These are phyloP conservation scores for Kwoniella botswanensis DNA, from an alignment of 768 basidiomycete species.

Conservation along the genomic window DNA sequence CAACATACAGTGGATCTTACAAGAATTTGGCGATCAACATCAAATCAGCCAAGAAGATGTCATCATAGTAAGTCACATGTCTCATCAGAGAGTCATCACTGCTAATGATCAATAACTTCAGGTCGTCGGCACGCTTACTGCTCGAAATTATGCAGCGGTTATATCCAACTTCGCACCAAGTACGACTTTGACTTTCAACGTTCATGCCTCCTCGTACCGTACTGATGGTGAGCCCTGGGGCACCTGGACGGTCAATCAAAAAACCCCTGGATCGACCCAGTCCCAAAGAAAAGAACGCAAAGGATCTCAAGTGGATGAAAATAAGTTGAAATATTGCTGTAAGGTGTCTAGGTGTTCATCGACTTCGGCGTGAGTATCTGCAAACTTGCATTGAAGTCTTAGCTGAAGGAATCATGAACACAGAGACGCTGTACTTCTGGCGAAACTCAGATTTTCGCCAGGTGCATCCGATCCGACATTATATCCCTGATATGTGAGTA, in stretches of 20 bases:
- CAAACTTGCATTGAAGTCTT: background rate
- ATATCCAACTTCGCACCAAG: conserved; percentile 62
- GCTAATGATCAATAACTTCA: conserved; percentile 36
- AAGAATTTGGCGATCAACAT: conserved; percentile 62
- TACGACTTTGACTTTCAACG: conserved; percentile 64
- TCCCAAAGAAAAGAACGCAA: background rate
- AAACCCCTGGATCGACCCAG: background rate
- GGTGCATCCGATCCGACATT: conserved; percentile 32
- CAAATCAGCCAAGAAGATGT: conserved; percentile 67
- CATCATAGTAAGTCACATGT: conserved; percentile 59
- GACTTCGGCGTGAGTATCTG: conserved; percentile 30
- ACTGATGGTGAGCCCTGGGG: conserved; percentile 73
- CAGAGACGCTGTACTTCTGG: conserved; percentile 44
- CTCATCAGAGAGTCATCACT: background rate
- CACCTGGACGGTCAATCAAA: conserved; percentile 62
- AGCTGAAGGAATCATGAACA: too few species aligned
- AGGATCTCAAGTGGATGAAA: conserved; percentile 17
- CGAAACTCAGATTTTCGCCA: conserved; percentile 39
- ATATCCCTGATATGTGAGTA: conserved; percentile 22
- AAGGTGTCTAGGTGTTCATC: conserved; percentile 40
- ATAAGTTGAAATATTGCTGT: conserved; percentile 33
- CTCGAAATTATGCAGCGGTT: conserved; percentile 74
- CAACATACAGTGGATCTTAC: conserved; percentile 70
- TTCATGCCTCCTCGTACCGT: conserved; percentile 62
- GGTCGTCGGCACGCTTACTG: conserved; percentile 68